Conservation (phyloP, 2,329 filamentous ascomycete genomes). For the Ophiocordyceps robertsii region DNA sequence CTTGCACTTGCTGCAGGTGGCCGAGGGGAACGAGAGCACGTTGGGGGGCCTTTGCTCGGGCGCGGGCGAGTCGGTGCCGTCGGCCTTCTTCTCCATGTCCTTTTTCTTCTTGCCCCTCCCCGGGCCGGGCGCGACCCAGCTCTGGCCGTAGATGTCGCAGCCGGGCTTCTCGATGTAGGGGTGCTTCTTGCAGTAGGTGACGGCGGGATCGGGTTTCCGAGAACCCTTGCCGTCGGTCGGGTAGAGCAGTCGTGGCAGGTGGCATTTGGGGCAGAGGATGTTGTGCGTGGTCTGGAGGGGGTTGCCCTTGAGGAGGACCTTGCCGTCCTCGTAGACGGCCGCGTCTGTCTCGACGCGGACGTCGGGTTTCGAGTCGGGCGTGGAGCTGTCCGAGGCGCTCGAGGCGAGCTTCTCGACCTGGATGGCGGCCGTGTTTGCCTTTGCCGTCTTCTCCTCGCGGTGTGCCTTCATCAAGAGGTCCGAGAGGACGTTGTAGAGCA, state of each 20-base stretch:
- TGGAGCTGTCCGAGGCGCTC: conserved; percentile 38
- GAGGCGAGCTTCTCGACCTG: conserved; percentile 48
- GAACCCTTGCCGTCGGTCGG: conserved; percentile 59
- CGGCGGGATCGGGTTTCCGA: conserved; percentile 48
- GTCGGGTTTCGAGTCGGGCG: conserved; percentile 38
- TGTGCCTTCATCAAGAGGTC: conserved; percentile 63
- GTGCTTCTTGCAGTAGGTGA: conserved; percentile 67
- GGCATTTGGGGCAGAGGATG: conserved; percentile 61
- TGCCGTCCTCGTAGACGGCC: conserved; percentile 56
- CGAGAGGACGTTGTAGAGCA: conserved; percentile 64
- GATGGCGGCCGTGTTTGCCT: conserved; percentile 51
- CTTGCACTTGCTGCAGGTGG: conserved; percentile 55
- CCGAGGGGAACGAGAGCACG: conserved; percentile 50
- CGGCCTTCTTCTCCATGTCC: conserved; percentile 51
- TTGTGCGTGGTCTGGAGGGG: conserved; percentile 58
- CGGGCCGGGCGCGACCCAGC: conserved; percentile 59
- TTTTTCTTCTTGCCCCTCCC: conserved; percentile 69
- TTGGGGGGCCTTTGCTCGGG: conserved; percentile 45
- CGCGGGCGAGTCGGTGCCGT: conserved; percentile 31
- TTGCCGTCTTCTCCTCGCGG: conserved; percentile 64
- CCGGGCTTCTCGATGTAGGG: conserved; percentile 65
- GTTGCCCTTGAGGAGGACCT: conserved; percentile 56
- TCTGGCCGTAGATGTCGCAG: conserved; percentile 73
- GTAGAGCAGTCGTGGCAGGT: conserved; percentile 58
- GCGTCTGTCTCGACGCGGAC: conserved; percentile 52